Evolutionary conservation across 768 basidiomycete genomes (phyloP).

Genomic region (Saitozyma sp.): DNA sequence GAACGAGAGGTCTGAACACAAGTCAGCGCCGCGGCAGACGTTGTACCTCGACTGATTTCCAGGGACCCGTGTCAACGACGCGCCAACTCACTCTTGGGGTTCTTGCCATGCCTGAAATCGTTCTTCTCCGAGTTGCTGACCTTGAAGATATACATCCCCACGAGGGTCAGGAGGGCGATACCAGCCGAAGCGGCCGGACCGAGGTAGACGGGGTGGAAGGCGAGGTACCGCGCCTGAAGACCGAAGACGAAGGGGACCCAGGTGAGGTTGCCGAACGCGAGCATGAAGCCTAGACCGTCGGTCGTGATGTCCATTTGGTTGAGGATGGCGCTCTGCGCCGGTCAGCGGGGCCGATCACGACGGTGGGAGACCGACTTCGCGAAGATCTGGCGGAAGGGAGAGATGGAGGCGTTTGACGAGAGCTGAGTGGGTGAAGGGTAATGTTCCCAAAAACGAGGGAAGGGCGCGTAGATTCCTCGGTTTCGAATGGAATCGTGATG

Average conservation of each 20-base stretch:
- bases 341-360: not conserved
- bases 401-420: no score
- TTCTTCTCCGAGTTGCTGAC: constrained; percentile 89
- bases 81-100: constrained; percentile 77
- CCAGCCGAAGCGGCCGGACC: constrained; percentile 61
- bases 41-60: no score
- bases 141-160: constrained; percentile 91
- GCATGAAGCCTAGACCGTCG: constrained; percentile 99
- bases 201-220: constrained; percentile 80
- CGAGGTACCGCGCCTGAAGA: constrained; percentile 91
- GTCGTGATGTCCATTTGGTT: constrained; percentile 97
- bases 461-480: no score
- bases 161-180: constrained; percentile 65
- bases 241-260: constrained; percentile 96
- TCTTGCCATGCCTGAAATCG: constrained; percentile 86
- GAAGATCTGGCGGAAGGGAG: no score
- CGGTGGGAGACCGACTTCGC: no score
- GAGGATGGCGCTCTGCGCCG: constrained; percentile 71
- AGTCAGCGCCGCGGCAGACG: not conserved
- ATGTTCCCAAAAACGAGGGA: no score
- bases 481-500: no score
- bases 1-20: constrained; percentile 65
- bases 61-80: no score
- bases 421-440: no score
- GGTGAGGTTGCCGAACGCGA: constrained; percentile 82